Evolutionary conservation across 169 alveolate genomes (phyloP), one percentile per base, ranked within the genome.

Genomic region (Cyclospora cayetanensis): DNA sequence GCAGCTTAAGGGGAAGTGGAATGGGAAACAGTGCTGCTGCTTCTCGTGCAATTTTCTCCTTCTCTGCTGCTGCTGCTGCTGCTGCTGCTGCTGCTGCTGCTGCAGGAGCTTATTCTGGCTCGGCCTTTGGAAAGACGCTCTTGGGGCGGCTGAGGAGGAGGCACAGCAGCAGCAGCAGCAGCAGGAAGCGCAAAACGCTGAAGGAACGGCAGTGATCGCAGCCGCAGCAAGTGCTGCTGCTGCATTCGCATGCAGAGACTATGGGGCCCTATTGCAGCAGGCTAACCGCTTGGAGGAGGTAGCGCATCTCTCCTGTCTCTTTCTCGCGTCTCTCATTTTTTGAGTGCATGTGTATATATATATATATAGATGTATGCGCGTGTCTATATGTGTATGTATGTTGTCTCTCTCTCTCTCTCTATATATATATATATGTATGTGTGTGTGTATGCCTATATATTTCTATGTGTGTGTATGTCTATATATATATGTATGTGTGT

Each of bases 11-110:
- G n/a, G n/a, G n/a, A n/a, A n/a, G n/a, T n/a, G n/a, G n/a, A n/a
- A n/a, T n/a, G n/a, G n/a, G n/a, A n/a, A n/a, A n/a, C n/a, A n/a
- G n/a, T n/a, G 37, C 74, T 63, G 74, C 1, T 63, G 85, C 41
- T 41, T 53, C 84, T 25, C 60, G 63, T 22, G 4, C 41, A 35
- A n/a, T 60, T 7, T 25, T 20, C 35, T 5, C 50, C 37, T 43
- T 27, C 37, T n/a, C 85, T 74, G 85, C 85, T 74, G 85, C 85
- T 74, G 85, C 85, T 74, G 83, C 35, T 15, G 85, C 65, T 25
- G 63, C 11, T 18, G 84, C 55, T 12, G 82, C 52, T 66, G 80
- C 82, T 37, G 82, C 80, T 29, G 50, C 80, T 66, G 80, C 84
- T 18, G 12, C 84, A 41, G 63, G 18, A 39, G 42, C 4, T 22